Percentiles rank a stretch among this genome's conserved stretches.
These are phyloP conservation scores for Fraxinus dipetala DNA, from an alignment of 305 asterid genomes.

Conservation along the genomic window DNA sequence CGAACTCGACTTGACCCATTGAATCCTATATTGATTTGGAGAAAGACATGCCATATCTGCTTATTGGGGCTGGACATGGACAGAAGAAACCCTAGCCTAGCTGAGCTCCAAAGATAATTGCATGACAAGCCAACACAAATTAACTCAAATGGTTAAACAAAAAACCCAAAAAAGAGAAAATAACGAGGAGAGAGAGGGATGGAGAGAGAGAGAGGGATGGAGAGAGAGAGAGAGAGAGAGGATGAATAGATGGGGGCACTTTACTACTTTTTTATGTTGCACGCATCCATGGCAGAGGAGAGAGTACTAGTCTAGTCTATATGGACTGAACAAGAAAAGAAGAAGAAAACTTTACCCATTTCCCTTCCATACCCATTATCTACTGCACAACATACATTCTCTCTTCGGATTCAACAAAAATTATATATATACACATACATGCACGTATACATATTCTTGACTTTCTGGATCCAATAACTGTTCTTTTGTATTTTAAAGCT, in stretches of 20 bases:
- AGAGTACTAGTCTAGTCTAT: constrained; percentile 11
- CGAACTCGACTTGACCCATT: not conserved
- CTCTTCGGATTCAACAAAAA: not conserved
- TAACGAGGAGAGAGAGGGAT: not conserved
- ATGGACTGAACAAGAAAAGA: constrained; percentile 3
- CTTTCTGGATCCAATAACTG: not conserved
- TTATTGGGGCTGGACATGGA: not conserved
- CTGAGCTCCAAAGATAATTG: not conserved
- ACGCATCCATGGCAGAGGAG: constrained; percentile 59
- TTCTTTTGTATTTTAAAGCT: not conserved
- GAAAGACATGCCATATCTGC: not conserved
- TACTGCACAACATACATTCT: not conserved
- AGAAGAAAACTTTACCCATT: constrained; percentile 4
- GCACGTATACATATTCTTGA: not conserved
- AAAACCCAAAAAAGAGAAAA: not conserved
- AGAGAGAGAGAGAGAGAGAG: not conserved
- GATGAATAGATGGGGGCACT: constrained; percentile 24
- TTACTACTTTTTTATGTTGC: constrained; percentile 51
- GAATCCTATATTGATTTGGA: not conserved
- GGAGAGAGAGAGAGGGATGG: not conserved
- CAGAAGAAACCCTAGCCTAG: not conserved
- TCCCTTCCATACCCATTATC: not conserved
- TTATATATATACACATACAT: not conserved
- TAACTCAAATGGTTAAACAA: not conserved
- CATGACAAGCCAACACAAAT: not conserved